Evolutionary conservation across 257 asterid genomes (phyloP).

Genomic region (Linaria vulgaris): DNA sequence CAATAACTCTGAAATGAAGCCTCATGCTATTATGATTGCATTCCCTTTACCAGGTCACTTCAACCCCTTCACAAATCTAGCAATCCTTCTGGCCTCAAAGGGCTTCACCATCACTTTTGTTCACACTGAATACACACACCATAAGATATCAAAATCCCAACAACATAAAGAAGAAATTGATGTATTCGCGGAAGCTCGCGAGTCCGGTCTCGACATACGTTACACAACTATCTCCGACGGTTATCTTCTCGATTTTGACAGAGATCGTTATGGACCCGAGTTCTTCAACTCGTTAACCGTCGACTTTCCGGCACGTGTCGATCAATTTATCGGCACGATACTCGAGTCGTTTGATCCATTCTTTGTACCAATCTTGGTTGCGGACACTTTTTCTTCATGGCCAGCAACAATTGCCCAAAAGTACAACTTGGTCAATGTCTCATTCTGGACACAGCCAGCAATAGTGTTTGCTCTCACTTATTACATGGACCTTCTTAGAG

Average conservation of each 20-base stretch:
- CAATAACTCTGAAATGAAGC: too few species aligned
- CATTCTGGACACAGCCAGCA: conserved; percentile 20
- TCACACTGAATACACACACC: conserved; percentile 43
- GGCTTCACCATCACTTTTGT: conserved; percentile 55
- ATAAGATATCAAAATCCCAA: conserved; percentile 42
- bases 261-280: conserved; percentile 13
- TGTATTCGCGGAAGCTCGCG: conserved; percentile 38
- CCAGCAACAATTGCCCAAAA: conserved; percentile 25
- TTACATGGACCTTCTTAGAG: conserved; percentile 19
- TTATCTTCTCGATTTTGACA: conserved; percentile 38
- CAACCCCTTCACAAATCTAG: conserved; percentile 53
- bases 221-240: conserved; percentile 47
- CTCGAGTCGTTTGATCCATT: conserved; percentile 16
- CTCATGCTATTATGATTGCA: conserved; percentile 51
- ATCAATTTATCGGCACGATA: conserved; percentile 25
- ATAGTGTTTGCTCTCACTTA: conserved; percentile 27
- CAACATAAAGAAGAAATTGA: background rate
- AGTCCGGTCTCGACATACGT: conserved; percentile 45
- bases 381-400: conserved; percentile 33
- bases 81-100: conserved; percentile 53
- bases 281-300: background rate
- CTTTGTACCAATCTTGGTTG: conserved; percentile 24
- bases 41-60: conserved; percentile 58
- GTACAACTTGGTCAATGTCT: conserved; percentile 29
- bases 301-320: conserved; percentile 27